These are phyloP conservation scores for Viola pubescens DNA, from an alignment of 441 rosid genomes.

Conservation along the genomic window DNA sequence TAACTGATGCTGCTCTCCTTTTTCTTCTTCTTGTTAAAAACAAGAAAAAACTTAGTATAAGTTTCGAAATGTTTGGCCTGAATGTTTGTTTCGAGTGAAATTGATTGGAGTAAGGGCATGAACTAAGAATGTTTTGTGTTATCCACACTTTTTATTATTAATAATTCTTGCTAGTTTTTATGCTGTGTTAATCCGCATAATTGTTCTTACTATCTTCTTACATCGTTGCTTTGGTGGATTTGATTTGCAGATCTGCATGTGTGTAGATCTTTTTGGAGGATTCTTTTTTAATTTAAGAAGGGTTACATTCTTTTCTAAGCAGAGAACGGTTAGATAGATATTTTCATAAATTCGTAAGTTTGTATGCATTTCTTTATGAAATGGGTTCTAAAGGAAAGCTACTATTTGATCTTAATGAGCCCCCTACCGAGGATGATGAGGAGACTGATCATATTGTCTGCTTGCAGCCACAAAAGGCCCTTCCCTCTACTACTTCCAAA, in stretches of 20 bases:
- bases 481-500: slow-evolving; percentile 37
- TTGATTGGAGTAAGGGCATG: neutral
- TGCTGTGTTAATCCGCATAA: neutral
- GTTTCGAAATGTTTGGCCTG: too few relatives aligned
- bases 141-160: neutral
- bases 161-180: neutral
- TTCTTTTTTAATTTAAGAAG: slow-evolving; percentile 17
- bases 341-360: slow-evolving; percentile 25
- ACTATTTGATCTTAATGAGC: slow-evolving; percentile 96
- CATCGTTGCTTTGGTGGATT: neutral
- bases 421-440: slow-evolving; percentile 68
- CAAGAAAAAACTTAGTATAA: too few relatives aligned
- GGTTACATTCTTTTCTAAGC: slow-evolving; percentile 25
- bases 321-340: slow-evolving; percentile 19
- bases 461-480: slow-evolving; percentile 52
- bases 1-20: too few relatives aligned
- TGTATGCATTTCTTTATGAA: slow-evolving; percentile 70
- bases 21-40: too few relatives aligned
- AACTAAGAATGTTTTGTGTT: neutral
- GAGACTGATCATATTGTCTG: slow-evolving; percentile 36
- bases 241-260: slow-evolving; percentile 22
- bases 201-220: neutral
- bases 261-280: slow-evolving; percentile 12
- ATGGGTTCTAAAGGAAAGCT: slow-evolving; percentile 86
- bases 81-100: too few relatives aligned